A percentile compares a stretch with the other conserved stretches of the same genome.
phyloP scores from a whole-genome alignment of 495 filamentous ascomycete genomes.

The Aspergillus bridgeri region DNA sequence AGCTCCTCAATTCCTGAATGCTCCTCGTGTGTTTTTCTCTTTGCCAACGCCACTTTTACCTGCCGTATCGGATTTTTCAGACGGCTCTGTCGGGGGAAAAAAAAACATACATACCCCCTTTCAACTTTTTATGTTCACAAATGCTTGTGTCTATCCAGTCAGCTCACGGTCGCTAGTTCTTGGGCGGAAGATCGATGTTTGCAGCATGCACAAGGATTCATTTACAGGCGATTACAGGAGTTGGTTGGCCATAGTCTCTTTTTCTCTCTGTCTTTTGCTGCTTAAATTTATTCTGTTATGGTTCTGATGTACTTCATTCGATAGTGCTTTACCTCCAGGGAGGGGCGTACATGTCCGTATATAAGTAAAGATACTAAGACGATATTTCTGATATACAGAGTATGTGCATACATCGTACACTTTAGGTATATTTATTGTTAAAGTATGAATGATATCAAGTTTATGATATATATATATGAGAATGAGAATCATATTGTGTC shows the following conservation, averaged over 20 bases:
- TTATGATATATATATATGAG: too few relatives aligned
- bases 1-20: conserved; percentile 82
- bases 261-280: background rate
- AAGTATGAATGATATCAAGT: too few relatives aligned
- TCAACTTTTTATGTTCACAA: background rate
- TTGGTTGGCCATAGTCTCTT: background rate
- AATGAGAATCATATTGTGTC: too few relatives aligned
- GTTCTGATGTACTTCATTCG: background rate
- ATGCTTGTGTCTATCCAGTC: background rate
- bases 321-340: background rate
- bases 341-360: background rate
- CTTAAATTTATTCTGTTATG: background rate
- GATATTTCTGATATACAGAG: too few relatives aligned
- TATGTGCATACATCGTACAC: too few relatives aligned
- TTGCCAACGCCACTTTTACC: background rate
- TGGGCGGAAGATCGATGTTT: too few relatives aligned
- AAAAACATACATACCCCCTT: background rate
- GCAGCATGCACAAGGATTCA: too few relatives aligned
- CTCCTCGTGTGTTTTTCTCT: background rate
- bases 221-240: background rate
- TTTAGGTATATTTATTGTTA: too few relatives aligned
- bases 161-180: too few relatives aligned
- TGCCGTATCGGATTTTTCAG: background rate
- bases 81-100: background rate
- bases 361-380: background rate